These are phyloP conservation scores for Aspergillus luchuensis DNA, from an alignment of 2,329 filamentous ascomycete genomes.

Conservation along the genomic window DNA sequence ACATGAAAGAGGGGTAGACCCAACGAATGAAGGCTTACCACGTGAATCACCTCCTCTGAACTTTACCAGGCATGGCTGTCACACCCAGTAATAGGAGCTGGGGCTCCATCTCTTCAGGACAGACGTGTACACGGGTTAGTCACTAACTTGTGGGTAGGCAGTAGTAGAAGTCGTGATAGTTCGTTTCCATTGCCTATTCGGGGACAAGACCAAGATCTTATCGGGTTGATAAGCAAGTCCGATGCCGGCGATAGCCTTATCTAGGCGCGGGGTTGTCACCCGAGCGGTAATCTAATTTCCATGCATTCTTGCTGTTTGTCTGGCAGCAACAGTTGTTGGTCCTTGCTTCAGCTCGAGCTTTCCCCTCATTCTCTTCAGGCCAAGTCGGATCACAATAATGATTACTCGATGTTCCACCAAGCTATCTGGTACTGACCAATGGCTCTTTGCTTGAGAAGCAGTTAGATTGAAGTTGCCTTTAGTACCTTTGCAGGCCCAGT, in stretches of 20 bases:
- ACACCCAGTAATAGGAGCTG: too few species aligned
- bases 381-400: neutral
- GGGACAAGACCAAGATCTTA: neutral
- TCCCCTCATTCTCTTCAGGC: neutral
- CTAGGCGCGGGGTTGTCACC: constrained; percentile 29
- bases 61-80: too few species aligned
- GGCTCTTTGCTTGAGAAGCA: neutral
- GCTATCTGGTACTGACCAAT: neutral
- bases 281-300: constrained; percentile 9
- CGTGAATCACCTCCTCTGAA: too few species aligned
- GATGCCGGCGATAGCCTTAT: constrained; percentile 41
- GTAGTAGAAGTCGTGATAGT: neutral
- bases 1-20: too few species aligned
- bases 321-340: neutral
- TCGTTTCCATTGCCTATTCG: neutral
- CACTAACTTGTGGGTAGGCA: too few species aligned
- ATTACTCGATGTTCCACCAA: neutral
- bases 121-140: too few species aligned
- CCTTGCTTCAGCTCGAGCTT: neutral
- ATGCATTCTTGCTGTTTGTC: neutral
- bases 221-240: constrained; percentile 21
- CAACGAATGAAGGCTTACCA: too few species aligned
- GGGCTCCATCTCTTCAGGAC: too few species aligned
- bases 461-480: neutral
- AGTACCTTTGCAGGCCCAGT: neutral